Percentiles rank a stretch among this genome's conserved stretches.
These are phyloP conservation scores for Colletotrichum sp. DNA, from an alignment of 2,329 filamentous ascomycete genomes.

Conservation along the genomic window DNA sequence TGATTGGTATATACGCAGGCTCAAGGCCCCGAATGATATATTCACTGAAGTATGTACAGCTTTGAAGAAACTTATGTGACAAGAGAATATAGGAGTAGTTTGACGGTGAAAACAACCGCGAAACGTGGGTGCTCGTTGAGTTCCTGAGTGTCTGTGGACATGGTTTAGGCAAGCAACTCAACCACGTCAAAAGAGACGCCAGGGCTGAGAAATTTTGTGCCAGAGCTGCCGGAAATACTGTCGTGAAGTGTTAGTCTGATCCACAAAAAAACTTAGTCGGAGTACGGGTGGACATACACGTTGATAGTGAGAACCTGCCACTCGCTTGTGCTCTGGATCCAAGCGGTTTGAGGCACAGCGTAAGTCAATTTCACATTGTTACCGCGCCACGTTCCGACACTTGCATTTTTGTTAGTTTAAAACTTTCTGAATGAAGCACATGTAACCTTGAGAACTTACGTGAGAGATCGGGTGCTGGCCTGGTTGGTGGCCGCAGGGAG, in stretches of 20 bases:
- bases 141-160: not conserved
- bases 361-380: slow-evolving; percentile 33
- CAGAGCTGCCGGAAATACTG: slow-evolving; percentile 27
- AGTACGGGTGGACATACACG: slow-evolving; percentile 6
- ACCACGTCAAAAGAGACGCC: slow-evolving; percentile 33
- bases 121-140: not conserved
- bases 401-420: not conserved
- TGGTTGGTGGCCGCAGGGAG: slow-evolving; percentile 31
- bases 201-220: slow-evolving; percentile 29
- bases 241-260: not conserved
- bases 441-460: not conserved
- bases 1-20: not conserved
- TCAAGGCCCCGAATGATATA: not conserved
- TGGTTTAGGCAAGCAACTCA: slow-evolving; percentile 25
- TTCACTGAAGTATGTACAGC: not conserved
- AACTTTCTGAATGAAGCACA: not conserved
- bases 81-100: not conserved
- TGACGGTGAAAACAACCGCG: not conserved
- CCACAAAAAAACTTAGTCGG: not conserved
- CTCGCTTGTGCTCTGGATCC: slow-evolving; percentile 28
- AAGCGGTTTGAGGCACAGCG: slow-evolving; percentile 29
- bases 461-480: slow-evolving; percentile 33
- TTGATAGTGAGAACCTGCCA: slow-evolving; percentile 34
- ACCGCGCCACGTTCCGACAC: slow-evolving; percentile 34
- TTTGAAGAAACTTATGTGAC: not conserved